phyloP scores from a whole-genome alignment of 2,329 filamentous ascomycete genomes.

The Ophiostoma ips region DNA sequence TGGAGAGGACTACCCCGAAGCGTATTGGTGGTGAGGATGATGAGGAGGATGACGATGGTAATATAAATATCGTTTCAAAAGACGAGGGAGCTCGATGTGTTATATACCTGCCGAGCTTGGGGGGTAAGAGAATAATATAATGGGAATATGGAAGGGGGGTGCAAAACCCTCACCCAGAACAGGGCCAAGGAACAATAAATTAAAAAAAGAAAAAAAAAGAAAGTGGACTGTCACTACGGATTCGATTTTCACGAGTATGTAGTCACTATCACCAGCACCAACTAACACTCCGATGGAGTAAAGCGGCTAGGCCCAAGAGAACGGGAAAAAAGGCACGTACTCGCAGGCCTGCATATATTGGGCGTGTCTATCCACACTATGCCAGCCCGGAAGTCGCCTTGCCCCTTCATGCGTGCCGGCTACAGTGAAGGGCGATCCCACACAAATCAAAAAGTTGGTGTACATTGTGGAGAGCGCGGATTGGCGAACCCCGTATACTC shows the following conservation, averaged over 20 bases:
- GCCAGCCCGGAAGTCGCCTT: neutral
- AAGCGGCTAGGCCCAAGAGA: conserved; percentile 1
- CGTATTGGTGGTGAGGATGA: neutral
- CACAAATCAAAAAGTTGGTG: neutral
- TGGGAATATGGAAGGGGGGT: neutral
- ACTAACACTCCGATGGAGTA: neutral
- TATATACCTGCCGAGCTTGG: neutral
- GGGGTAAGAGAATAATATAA: neutral
- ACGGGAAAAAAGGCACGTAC: neutral
- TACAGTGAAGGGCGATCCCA: neutral
- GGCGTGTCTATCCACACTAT: neutral
- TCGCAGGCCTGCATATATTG: no score
- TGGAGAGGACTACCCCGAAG: neutral
- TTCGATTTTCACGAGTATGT: conserved; percentile 1
- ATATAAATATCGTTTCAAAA: neutral
- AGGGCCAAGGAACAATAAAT: neutral
- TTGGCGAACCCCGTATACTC: neutral
- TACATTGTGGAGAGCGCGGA: neutral
- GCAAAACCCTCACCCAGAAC: neutral
- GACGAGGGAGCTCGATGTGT: neutral
- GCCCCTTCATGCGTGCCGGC: neutral
- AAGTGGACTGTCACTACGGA: neutral
- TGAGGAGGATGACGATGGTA: neutral
- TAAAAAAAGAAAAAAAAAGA: neutral
- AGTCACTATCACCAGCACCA: conserved; percentile 2